Percentiles rank a stretch among this genome's conserved stretches.
These are phyloP conservation scores for Phalaenopsis hybrid DNA, from an alignment of 116 monocot species.

Conservation along the genomic window DNA sequence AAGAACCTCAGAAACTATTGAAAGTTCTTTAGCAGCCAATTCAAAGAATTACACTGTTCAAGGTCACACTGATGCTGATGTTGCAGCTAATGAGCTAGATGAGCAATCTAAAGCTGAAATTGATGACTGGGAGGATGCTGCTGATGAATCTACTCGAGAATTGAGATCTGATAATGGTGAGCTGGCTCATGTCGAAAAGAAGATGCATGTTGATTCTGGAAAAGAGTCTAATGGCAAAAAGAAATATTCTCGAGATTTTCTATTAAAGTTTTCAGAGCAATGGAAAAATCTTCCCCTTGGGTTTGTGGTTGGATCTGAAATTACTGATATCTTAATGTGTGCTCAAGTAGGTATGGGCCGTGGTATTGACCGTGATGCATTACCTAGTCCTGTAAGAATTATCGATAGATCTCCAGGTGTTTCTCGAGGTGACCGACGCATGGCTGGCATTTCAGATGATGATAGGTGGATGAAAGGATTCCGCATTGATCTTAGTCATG, in stretches of 20 bases:
- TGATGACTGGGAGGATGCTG: slow-evolving; percentile 96
- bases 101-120: slow-evolving; percentile 43
- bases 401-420: slow-evolving; percentile 32
- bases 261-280: slow-evolving; percentile 45
- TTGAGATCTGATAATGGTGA: slow-evolving; percentile 29
- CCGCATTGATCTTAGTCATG: slow-evolving; percentile 32
- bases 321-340: slow-evolving; percentile 35
- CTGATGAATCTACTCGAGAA: slow-evolving; percentile 55
- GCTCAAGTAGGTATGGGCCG: slow-evolving; percentile 10
- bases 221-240: slow-evolving; percentile 22
- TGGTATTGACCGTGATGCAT: slow-evolving; percentile 27
- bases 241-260: slow-evolving; percentile 77
- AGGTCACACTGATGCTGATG: slow-evolving; percentile 19
- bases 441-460: slow-evolving; percentile 38
- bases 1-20: slow-evolving; percentile 13
- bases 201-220: slow-evolving; percentile 17
- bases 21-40: slow-evolving; percentile 26
- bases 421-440: slow-evolving; percentile 42
- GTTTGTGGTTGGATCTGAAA: slow-evolving; percentile 57
- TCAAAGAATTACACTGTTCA: slow-evolving; percentile 7
- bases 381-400: slow-evolving; percentile 61
- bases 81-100: slow-evolving; percentile 22
- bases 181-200: slow-evolving; percentile 9
- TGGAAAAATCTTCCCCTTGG: slow-evolving; percentile 53
- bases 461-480: slow-evolving; percentile 57